phyloP scores from a whole-genome alignment of 1,284 basidiomycete species.

The Exobasidium cylindrosporum region DNA sequence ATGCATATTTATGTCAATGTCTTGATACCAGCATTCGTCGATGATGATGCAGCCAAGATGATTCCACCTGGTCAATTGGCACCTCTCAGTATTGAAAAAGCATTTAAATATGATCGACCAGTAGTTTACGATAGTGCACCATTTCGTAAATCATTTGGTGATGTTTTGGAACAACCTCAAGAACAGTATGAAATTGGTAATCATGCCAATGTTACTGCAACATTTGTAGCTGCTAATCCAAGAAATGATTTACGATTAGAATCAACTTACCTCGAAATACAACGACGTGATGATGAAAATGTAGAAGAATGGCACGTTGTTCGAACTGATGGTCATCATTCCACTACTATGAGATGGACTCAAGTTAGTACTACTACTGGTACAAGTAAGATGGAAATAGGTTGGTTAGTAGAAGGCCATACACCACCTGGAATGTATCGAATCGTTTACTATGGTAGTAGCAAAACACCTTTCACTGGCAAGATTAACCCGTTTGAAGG shows the following conservation, averaged over 20 bases:
- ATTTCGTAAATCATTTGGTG: slow-evolving; percentile 66
- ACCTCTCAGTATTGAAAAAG: slow-evolving; percentile 65
- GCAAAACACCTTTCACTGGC: slow-evolving; percentile 62
- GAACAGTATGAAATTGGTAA: slow-evolving; percentile 15
- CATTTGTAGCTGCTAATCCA: slow-evolving; percentile 75
- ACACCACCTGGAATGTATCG: slow-evolving; percentile 66
- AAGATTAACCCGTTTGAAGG: slow-evolving; percentile 17
- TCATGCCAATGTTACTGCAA: slow-evolving; percentile 61
- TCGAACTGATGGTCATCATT: slow-evolving; percentile 74
- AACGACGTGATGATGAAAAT: slow-evolving; percentile 57
- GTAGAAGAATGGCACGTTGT: slow-evolving; percentile 62
- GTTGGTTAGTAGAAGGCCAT: slow-evolving; percentile 50
- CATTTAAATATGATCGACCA: slow-evolving; percentile 58
- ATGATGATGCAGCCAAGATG: slow-evolving; percentile 52
- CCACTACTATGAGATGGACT: slow-evolving; percentile 70
- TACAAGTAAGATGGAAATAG: slow-evolving; percentile 24
- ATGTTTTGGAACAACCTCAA: slow-evolving; percentile 65
- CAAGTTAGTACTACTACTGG: slow-evolving; percentile 29
- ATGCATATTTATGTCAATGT: slow-evolving; percentile 66
- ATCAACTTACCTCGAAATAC: slow-evolving; percentile 69
- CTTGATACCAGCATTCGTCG: slow-evolving; percentile 56
- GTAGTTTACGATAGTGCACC: slow-evolving; percentile 36
- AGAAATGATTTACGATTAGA: slow-evolving; percentile 75
- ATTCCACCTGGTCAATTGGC: slow-evolving; percentile 68
- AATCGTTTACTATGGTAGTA: slow-evolving; percentile 70